Evolutionary conservation across 2,329 filamentous ascomycete species (phyloP), one percentile per base, ranked within the genome.

Genomic region (Ophiognomonia clavigignenti-juglandacearum): DNA sequence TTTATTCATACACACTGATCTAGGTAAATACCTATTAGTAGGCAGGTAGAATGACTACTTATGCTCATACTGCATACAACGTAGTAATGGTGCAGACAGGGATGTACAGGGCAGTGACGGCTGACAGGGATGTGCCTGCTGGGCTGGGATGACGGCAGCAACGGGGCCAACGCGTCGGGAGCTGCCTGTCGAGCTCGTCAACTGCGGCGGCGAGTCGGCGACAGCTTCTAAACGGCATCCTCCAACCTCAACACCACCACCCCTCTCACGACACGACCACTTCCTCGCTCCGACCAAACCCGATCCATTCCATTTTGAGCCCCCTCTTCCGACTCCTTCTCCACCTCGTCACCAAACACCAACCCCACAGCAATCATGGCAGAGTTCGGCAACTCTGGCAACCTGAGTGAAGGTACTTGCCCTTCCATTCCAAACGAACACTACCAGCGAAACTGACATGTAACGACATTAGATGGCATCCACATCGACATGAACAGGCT

Each of bases 401-500:
- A 73, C 59, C 64, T 85, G 59, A 83, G 78, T 58, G 80, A 84
- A 73, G 82, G 82, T 83, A 67, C 56, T 14, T 6, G 4, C 26
- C 26, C 13, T 24, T 19, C 14, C 13, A 1, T 10, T 6, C 11
- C n/a, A n/a, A 14, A 10, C 19, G 32, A 13, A 13, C 61, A 48
- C 32, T 41, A 31, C 53, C 51, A 49, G 54, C n/a, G 45, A 45
- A 32, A 45, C 51, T 50, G 41, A 51, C 41, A 26, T 20, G 29
- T 7, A 16, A 34, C 48, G 22, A 24, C 32, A 46, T 39, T 61
- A 97, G 93, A 98, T 91, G 93, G 93, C 67, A 97, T 98, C 67
- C 93, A 98, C 69, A 78, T 98, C 60, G 93, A 98, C 66, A 98
- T 98, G 93, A 88, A 97, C 63, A 86, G 93, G 64, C 75, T 98